Percentiles rank a stretch among this genome's conserved stretches.
Evolutionary conservation across 768 basidiomycete genomes (phyloP).

Genomic region (Xerocomellus chrysenteron): DNA sequence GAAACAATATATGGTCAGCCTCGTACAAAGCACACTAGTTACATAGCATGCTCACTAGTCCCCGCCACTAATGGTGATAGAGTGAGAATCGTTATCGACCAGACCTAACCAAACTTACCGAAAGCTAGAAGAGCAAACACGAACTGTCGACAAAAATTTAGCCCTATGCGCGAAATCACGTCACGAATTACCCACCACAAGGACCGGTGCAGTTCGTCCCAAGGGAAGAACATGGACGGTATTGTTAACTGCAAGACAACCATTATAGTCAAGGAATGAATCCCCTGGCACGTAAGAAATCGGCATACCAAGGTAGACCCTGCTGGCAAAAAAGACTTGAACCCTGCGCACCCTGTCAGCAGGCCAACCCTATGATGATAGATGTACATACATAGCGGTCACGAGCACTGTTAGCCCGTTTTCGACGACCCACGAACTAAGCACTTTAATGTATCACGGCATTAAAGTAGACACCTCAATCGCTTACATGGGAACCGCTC

Average conservation of each 20-base stretch:
- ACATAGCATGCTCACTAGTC: constrained; percentile 1
- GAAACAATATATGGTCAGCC: neutral
- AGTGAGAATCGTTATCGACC: neutral
- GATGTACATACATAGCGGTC: constrained; percentile 13
- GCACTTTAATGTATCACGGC: neutral
- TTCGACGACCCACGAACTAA: constrained; percentile 18
- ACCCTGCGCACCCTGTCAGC: constrained; percentile 8
- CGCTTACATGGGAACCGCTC: constrained; percentile 10
- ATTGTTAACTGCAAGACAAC: constrained; percentile 3
- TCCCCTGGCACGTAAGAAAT: neutral
- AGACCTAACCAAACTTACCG: constrained; percentile 2
- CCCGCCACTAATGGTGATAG: neutral
- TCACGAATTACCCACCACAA: constrained; percentile 7
- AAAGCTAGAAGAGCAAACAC: constrained; percentile 9
- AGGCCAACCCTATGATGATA: neutral
- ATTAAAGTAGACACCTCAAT: neutral
- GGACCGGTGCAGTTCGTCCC: constrained; percentile 8
- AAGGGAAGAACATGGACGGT: constrained; percentile 1
- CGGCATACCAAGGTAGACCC: constrained; percentile 8
- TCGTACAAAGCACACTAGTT: neutral
- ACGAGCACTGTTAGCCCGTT: constrained; percentile 14
- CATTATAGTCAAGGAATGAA: neutral
- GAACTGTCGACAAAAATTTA: constrained; percentile 3
- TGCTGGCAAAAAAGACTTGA: constrained; percentile 13
- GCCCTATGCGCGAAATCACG: neutral